Conservation (phyloP, 805 yeast genomes). For the Zygotorulaspora florentina region DNA sequence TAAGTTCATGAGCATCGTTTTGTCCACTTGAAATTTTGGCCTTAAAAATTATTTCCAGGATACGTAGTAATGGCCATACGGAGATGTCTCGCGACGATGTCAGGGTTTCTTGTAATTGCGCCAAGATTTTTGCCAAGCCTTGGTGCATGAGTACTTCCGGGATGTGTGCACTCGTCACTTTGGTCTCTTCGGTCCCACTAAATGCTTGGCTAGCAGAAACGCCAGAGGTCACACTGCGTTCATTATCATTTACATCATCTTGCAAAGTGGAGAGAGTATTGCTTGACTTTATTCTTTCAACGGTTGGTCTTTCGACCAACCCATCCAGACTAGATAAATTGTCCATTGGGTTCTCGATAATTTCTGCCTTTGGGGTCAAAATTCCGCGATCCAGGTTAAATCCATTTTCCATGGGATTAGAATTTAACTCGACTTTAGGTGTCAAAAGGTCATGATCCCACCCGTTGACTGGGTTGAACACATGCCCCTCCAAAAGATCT, state of each 20-base stretch:
- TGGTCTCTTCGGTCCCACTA: constrained; percentile 2
- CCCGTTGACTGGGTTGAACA: background rate
- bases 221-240: constrained; percentile 9
- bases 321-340: constrained; percentile 7
- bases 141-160: constrained; percentile 52
- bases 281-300: constrained; percentile 13
- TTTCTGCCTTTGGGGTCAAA: constrained; percentile 7
- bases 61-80: constrained; percentile 74
- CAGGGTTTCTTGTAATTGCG: constrained; percentile 60
- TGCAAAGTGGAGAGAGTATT: constrained; percentile 14
- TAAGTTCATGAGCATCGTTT: constrained; percentile 93
- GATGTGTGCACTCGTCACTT: constrained; percentile 16
- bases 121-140: constrained; percentile 49
- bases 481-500: background rate
- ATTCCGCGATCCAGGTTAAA: background rate
- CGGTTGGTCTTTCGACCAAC: constrained; percentile 5
- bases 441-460: constrained; percentile 7
- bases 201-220: constrained; percentile 4
- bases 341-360: constrained; percentile 12
- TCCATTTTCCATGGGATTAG: background rate
- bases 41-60: constrained; percentile 66
- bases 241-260: constrained; percentile 5
- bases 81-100: constrained; percentile 51
- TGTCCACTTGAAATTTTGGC: constrained; percentile 75
- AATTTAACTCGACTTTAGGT: background rate